phyloP scores from a whole-genome alignment of 164 flowering plant species.

The Stephania japonica region DNA sequence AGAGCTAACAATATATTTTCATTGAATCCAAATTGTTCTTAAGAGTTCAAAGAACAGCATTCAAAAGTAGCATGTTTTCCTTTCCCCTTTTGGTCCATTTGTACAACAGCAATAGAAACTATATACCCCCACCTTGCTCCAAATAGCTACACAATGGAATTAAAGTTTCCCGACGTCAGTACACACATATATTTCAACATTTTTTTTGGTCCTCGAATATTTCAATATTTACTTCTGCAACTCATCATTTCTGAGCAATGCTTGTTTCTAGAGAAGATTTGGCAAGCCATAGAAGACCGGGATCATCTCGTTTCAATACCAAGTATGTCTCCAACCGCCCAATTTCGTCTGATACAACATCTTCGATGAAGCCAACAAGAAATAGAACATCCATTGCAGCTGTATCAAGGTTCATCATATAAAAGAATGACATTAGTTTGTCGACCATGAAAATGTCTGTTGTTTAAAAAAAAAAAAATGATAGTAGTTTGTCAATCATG shows the following conservation, averaged over 20 bases:
- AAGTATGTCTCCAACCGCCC: constrained; percentile 60
- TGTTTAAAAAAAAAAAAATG: too few relatives aligned
- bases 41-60: neutral
- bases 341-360: constrained; percentile 36
- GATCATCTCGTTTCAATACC: constrained; percentile 80
- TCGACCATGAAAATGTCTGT: neutral
- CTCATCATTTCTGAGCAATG: constrained; percentile 27
- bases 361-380: constrained; percentile 72
- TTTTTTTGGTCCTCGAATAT: too few relatives aligned
- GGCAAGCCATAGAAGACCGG: constrained; percentile 87
- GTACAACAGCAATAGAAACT: neutral
- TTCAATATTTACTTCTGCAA: neutral
- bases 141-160: neutral
- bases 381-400: constrained; percentile 82
- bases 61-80: neutral
- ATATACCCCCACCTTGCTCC: neutral
- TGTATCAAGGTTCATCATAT: constrained; percentile 23
- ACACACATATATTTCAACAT: neutral
- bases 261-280: constrained; percentile 72
- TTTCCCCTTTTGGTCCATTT: neutral
- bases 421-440: neutral
- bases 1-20: neutral
- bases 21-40: neutral
- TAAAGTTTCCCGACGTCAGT: neutral
- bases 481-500: neutral